Evolutionary conservation across 148 eudicot species (phyloP).

Genomic region (Amaranthus palmeri): DNA sequence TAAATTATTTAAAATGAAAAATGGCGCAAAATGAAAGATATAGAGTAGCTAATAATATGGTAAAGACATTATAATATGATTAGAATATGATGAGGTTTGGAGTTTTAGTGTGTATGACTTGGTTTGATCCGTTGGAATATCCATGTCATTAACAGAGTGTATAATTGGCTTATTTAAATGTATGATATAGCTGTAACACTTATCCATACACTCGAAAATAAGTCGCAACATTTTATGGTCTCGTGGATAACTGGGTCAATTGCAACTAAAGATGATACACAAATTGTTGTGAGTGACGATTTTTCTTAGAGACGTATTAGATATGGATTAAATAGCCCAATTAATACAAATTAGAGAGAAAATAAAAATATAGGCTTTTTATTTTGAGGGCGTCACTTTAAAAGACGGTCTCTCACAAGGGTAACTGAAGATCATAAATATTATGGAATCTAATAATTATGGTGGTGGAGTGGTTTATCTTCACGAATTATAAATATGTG

Average conservation of each 20-base stretch:
- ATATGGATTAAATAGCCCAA: too few species aligned
- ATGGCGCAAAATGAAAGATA: too few species aligned
- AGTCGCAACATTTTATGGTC: background rate
- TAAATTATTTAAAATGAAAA: too few species aligned
- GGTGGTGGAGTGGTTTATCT: slow-evolving; percentile 23
- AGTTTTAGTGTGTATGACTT: background rate
- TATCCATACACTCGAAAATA: slow-evolving; percentile 17
- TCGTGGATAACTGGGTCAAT: background rate
- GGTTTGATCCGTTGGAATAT: slow-evolving; percentile 20
- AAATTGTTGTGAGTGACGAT: too few species aligned
- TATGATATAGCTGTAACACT: slow-evolving; percentile 15
- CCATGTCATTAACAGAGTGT: slow-evolving; percentile 4
- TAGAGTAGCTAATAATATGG: too few species aligned
- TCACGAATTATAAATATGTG: slow-evolving; percentile 3
- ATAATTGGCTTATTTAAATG: slow-evolving; percentile 1
- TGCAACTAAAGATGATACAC: slow-evolving; percentile 11
- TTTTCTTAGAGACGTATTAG: too few species aligned
- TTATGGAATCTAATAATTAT: slow-evolving; percentile 12
- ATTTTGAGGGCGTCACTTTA: too few species aligned
- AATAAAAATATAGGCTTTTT: too few species aligned
- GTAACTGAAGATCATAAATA: too few species aligned
- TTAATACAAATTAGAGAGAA: too few species aligned
- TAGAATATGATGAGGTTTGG: slow-evolving; percentile 7
- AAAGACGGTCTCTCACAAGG: too few species aligned
- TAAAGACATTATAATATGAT: background rate